These are phyloP conservation scores for Macrotyloma uniflorum DNA, from an alignment of 306 rosid species.

Conservation along the genomic window DNA sequence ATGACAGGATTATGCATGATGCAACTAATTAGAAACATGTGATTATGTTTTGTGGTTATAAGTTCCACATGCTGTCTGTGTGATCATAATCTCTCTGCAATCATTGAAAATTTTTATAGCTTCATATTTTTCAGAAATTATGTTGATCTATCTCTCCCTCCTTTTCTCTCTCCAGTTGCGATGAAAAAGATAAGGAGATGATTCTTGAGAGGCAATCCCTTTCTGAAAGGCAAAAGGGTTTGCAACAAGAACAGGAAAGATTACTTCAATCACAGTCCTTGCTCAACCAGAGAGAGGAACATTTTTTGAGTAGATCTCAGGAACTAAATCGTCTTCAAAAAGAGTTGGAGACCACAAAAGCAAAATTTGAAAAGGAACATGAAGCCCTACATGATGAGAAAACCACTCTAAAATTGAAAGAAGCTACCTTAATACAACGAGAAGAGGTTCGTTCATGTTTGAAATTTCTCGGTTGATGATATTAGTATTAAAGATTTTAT, in stretches of 20 bases:
- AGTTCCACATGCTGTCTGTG: background rate
- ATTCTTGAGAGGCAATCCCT: slow-evolving; percentile 79
- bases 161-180: slow-evolving; percentile 57
- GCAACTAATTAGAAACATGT: slow-evolving; percentile 4
- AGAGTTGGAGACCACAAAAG: slow-evolving; percentile 67
- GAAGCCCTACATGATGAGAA: slow-evolving; percentile 63
- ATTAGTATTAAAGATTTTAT: slow-evolving; percentile 21
- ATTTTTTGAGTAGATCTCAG: slow-evolving; percentile 63
- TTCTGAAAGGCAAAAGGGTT: slow-evolving; percentile 75
- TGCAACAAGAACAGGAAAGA: slow-evolving; percentile 87
- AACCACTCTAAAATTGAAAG: slow-evolving; percentile 60
- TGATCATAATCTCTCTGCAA: slow-evolving; percentile 18
- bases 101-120: slow-evolving; percentile 23
- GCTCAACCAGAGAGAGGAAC: slow-evolving; percentile 82
- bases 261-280: slow-evolving; percentile 80
- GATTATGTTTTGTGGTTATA: slow-evolving; percentile 1
- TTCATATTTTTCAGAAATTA: slow-evolving; percentile 27
- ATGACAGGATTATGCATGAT: background rate
- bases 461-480: slow-evolving; percentile 30
- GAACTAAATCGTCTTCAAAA: slow-evolving; percentile 75
- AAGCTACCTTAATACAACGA: slow-evolving; percentile 57
- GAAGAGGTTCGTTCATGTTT: slow-evolving; percentile 76
- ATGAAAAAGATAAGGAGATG: slow-evolving; percentile 80
- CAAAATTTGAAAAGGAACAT: slow-evolving; percentile 56
- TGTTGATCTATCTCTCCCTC: slow-evolving; percentile 20